These are phyloP conservation scores for Colletotrichum filicis DNA, from an alignment of 2,329 filamentous ascomycete species.

Conservation along the genomic window DNA sequence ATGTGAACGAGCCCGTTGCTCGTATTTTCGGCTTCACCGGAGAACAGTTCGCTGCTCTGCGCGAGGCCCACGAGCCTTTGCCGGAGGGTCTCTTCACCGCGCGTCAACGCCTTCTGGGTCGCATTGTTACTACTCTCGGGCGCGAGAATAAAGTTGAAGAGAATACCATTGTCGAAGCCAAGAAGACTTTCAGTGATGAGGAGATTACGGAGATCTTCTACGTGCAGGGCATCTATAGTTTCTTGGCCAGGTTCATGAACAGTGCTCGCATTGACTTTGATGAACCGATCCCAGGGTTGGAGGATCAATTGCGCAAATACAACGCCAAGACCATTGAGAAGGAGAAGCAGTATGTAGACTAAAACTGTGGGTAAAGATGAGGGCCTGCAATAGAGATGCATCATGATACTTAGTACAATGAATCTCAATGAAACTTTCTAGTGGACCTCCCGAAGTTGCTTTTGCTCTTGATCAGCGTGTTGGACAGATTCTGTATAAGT, in stretches of 20 bases:
- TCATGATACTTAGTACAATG: not conserved
- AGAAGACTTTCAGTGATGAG: conserved; percentile 31
- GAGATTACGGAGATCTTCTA: conserved; percentile 38
- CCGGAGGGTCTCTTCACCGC: conserved; percentile 16
- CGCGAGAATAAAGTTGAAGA: conserved; percentile 28
- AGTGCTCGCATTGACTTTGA: conserved; percentile 34
- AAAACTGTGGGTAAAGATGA: not conserved
- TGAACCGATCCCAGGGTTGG: conserved; percentile 22
- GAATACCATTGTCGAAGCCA: conserved; percentile 32
- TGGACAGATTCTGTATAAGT: too few species aligned
- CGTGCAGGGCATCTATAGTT: conserved; percentile 36
- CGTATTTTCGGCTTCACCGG: conserved; percentile 34
- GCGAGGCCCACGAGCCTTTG: conserved; percentile 6
- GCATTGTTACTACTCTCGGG: conserved; percentile 33
- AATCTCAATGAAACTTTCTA: too few species aligned
- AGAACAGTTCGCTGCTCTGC: conserved; percentile 30
- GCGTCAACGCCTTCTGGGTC: conserved; percentile 33
- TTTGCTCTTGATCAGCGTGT: too few species aligned
- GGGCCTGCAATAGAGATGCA: not conserved
- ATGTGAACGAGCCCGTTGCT: conserved; percentile 40
- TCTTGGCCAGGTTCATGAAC: conserved; percentile 38
- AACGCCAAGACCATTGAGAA: conserved; percentile 23
- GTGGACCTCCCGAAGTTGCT: too few species aligned
- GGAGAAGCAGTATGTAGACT: conserved; percentile 1
- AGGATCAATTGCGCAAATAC: conserved; percentile 25